Percentiles rank a stretch among this genome's conserved stretches.
These are phyloP conservation scores for Suhomyces sp. DNA, from an alignment of 805 yeast species.

Conservation along the genomic window DNA sequence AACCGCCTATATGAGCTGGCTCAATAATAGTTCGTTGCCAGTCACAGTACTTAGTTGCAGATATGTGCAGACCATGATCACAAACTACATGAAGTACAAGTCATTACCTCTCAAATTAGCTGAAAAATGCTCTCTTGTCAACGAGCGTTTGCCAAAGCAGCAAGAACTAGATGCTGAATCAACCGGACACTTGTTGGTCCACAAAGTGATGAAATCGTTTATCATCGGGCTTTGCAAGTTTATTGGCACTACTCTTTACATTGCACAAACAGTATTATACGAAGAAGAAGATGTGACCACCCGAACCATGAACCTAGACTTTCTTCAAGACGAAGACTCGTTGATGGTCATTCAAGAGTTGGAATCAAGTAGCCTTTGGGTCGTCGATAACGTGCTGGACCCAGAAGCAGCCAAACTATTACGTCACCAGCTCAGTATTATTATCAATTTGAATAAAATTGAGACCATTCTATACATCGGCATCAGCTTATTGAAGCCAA, in stretches of 20 bases:
- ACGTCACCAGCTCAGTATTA: conserved; percentile 25
- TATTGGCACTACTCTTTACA: conserved; percentile 44
- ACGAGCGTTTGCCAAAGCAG: conserved; percentile 3
- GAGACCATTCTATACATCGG: conserved; percentile 17
- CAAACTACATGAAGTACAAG: neutral
- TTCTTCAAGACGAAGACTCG: conserved; percentile 22
- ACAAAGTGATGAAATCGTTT: conserved; percentile 50
- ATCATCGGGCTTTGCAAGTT: conserved; percentile 53
- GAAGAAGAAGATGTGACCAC: conserved; percentile 77
- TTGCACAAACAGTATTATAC: conserved; percentile 58
- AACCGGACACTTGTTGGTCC: conserved; percentile 34
- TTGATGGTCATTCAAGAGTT: conserved; percentile 27
- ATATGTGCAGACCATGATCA: conserved; percentile 60
- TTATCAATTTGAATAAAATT: conserved; percentile 25
- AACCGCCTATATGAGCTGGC: conserved; percentile 65
- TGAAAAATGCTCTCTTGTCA: conserved; percentile 5
- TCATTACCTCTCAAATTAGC: neutral
- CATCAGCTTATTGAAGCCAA: conserved; percentile 8
- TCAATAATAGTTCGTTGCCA: conserved; percentile 69
- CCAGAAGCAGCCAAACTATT: conserved; percentile 10
- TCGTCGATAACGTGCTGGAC: conserved; percentile 15
- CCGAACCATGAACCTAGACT: conserved; percentile 53
- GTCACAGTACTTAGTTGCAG: conserved; percentile 75
- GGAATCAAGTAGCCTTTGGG: conserved; percentile 31
- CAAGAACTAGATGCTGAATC: conserved; percentile 4